Base-by-base conservation (phyloP, 495 filamentous ascomycete genomes). In the Glarea lozoyensis region DNA sequence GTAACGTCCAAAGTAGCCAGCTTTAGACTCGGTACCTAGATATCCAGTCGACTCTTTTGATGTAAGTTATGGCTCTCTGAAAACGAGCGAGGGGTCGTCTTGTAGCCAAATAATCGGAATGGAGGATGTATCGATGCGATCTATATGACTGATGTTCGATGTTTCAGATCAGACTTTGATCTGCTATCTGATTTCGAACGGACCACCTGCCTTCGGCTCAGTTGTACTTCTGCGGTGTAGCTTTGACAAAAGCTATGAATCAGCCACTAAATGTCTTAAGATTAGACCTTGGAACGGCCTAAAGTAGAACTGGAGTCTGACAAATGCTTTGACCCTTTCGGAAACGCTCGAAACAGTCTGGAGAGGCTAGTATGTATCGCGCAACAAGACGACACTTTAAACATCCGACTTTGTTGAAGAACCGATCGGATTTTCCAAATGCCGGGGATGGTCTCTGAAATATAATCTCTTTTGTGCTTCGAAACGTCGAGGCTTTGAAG, bases 331-430 rank as follows among this genome's bases (percentile, higher is more conserved):
- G 53, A 56, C 53, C 45, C 46, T 40, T 42, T 45, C 29, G 42
- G 53, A 41, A 49, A 49, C 45, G 36, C 46, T 51, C 42, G 48
- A 56, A 56, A 56, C 53, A 52, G 45, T 51, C 38, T 44, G 48
- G 23, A 43, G 53, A 56, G 45, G 48, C 48, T 56, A 48, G 17
- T 37, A 37, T 45, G 46, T 54, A 46, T 52, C 40, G 49, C 42
- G 48, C 22, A 32, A n/a, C n/a, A n/a, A n/a, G n/a, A n/a, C n/a
- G 34, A 41, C 42, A 34, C 34, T 46, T 40, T 42, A 45, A 29
- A 49, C 52, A 45, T 49, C 47, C 42, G 33, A 46, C 49, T 40
- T 43, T 46, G 43, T 51, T 37, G 49, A 52, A 42, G 30, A 22
- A 43, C 31, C 13, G 30, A 37, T 31, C 48, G 44, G 48, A 52